Conservation (phyloP, 805 yeast genomes). For the Nakazawaea pomicola region DNA sequence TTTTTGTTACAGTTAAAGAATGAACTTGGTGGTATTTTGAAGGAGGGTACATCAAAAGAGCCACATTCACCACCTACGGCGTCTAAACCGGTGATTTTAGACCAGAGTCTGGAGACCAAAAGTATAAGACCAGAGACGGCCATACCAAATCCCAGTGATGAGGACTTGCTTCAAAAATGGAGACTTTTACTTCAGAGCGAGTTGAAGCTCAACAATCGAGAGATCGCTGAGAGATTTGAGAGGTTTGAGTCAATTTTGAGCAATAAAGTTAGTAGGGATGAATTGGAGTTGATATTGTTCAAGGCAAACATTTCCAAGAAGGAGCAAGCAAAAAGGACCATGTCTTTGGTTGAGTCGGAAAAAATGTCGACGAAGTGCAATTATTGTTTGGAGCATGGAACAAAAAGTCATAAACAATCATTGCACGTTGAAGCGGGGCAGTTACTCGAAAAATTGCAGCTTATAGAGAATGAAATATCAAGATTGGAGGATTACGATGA, state of each 20-base stretch:
- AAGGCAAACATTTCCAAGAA: not conserved
- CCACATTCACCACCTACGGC: not conserved
- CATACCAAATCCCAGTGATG: not conserved
- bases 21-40: conserved; percentile 2
- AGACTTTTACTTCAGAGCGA: conserved; percentile 3
- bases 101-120: not conserved
- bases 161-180: not conserved
- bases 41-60: not conserved
- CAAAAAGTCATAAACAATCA: not conserved
- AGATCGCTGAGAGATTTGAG: not conserved
- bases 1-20: conserved; percentile 5
- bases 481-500: conserved; percentile 2
- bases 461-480: conserved; percentile 1
- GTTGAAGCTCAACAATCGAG: conserved; percentile 2
- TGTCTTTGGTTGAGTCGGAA: conserved; percentile 1
- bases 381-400: not conserved
- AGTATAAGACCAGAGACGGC: not conserved
- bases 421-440: not conserved
- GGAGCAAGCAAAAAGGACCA: not conserved
- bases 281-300: conserved; percentile 1
- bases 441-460: not conserved
- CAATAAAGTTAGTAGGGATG: conserved; percentile 11
- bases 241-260: conserved; percentile 1
- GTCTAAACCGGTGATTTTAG: not conserved
- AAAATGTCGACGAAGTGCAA: not conserved